Evolutionary conservation across 805 yeast genomes (phyloP).

Genomic region (Clavispora santaluciae): DNA sequence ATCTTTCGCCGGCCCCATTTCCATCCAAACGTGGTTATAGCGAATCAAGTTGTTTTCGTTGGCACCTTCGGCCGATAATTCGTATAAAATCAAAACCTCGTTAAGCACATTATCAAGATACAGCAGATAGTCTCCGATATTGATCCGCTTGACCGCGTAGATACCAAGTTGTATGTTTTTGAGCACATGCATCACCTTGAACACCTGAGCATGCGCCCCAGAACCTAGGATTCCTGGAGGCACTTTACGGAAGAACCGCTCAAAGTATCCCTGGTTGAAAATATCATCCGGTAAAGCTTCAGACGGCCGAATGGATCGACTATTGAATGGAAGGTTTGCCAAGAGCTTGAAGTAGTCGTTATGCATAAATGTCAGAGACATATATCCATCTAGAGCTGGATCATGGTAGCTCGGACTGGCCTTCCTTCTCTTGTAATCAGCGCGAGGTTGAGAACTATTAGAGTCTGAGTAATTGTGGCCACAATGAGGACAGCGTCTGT

Average conservation of each 20-base stretch:
- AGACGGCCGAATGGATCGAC: neutral
- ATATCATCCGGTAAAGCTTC: constrained; percentile 46
- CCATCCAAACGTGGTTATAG: constrained; percentile 92
- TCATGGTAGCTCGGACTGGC: neutral
- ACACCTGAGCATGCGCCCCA: constrained; percentile 84
- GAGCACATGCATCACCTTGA: constrained; percentile 75
- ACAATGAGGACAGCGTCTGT: neutral
- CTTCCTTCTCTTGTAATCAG: neutral
- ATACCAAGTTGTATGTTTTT: constrained; percentile 68
- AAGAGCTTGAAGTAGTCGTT: constrained; percentile 34
- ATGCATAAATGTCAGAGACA: constrained; percentile 24
- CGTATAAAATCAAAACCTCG: constrained; percentile 71
- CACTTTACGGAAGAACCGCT: constrained; percentile 60
- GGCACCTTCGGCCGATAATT: constrained; percentile 41
- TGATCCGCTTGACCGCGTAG: constrained; percentile 81
- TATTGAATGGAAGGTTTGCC: constrained; percentile 20
- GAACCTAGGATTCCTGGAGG: constrained; percentile 57
- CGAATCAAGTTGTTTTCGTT: constrained; percentile 59
- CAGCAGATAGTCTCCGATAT: constrained; percentile 72
- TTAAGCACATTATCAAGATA: constrained; percentile 66
- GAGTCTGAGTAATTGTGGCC: neutral
- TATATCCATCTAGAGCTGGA: neutral
- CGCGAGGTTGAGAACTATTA: neutral
- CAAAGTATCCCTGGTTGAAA: constrained; percentile 79
- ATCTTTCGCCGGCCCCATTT: constrained; percentile 53